A percentile compares a stretch with the other conserved stretches of the same genome.
Evolutionary conservation across 2,329 filamentous ascomycete genomes (phyloP).

Genomic region (Colletotrichum zoysiae): DNA sequence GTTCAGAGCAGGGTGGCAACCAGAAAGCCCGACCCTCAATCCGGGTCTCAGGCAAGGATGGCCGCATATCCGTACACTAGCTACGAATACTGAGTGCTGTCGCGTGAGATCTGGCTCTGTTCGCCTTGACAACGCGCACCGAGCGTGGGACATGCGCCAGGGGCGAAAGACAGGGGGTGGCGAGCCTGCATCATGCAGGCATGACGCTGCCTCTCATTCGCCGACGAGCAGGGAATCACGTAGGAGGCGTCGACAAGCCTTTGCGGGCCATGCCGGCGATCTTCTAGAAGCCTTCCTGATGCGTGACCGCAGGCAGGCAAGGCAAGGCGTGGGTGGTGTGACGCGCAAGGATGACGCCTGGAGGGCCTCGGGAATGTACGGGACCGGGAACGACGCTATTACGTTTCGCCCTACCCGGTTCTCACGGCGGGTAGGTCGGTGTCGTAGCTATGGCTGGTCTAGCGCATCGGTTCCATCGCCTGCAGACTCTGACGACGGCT

Average conservation of each 20-base stretch:
- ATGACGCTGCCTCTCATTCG: no score
- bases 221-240: conserved; percentile 19
- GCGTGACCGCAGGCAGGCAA: background rate
- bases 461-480: conserved; percentile 17
- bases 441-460: conserved; percentile 18
- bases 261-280: conserved; percentile 17
- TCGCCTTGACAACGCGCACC: conserved; percentile 29
- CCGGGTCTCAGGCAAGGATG: conserved; percentile 12
- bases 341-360: conserved; percentile 30
- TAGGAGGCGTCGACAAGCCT: conserved; percentile 35
- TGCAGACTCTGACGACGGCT: conserved; percentile 6
- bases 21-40: background rate
- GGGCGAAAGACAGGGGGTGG: no score
- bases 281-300: conserved; percentile 41
- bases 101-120: conserved; percentile 26
- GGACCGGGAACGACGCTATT: conserved; percentile 29
- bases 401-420: conserved; percentile 28
- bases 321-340: background rate
- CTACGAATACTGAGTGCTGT: background rate
- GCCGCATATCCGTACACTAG: background rate
- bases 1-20: background rate
- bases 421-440: conserved; percentile 22
- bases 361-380: conserved; percentile 34
- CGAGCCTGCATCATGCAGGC: no score
- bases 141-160: background rate